Conservation (phyloP, 2,329 filamentous ascomycete genomes). For the Colletotrichum cordylinicola region DNA sequence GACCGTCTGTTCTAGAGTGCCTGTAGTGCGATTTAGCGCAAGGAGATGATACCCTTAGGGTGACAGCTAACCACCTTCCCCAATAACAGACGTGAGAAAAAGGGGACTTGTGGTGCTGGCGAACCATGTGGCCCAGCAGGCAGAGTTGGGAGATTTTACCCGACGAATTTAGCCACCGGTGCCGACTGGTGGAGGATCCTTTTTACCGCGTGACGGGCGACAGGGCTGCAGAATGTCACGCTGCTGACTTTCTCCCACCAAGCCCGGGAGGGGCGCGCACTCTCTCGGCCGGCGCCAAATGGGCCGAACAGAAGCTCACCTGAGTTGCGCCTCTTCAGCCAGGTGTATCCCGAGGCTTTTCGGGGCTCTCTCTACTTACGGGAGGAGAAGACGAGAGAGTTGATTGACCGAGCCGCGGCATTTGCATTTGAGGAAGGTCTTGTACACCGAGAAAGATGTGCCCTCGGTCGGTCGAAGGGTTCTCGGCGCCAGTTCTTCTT, state of each 20-base stretch:
- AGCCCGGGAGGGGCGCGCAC: neutral
- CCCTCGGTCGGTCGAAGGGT: neutral
- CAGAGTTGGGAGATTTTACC: neutral
- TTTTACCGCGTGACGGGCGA: constrained; percentile 9
- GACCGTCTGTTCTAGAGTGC: neutral
- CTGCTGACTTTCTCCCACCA: neutral
- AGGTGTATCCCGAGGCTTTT: neutral
- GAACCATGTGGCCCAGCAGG: neutral
- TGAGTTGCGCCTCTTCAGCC: neutral
- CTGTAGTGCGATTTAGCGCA: neutral
- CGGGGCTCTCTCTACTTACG: neutral
- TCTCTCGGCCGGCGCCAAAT: constrained; percentile 7
- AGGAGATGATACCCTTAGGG: neutral
- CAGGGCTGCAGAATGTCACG: constrained; percentile 22
- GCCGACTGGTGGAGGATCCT: constrained; percentile 20
- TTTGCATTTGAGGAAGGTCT: neutral
- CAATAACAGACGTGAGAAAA: neutral
- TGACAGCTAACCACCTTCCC: neutral
- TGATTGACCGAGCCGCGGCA: neutral
- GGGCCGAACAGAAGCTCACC: constrained; percentile 5
- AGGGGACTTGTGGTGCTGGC: neutral
- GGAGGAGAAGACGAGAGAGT: neutral
- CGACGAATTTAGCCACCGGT: constrained; percentile 7
- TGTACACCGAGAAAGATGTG: neutral
- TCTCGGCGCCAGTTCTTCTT: neutral